Evolutionary conservation across 2,329 filamentous ascomycete species (phyloP).

Genomic region (Colletotrichum chrysophilum): DNA sequence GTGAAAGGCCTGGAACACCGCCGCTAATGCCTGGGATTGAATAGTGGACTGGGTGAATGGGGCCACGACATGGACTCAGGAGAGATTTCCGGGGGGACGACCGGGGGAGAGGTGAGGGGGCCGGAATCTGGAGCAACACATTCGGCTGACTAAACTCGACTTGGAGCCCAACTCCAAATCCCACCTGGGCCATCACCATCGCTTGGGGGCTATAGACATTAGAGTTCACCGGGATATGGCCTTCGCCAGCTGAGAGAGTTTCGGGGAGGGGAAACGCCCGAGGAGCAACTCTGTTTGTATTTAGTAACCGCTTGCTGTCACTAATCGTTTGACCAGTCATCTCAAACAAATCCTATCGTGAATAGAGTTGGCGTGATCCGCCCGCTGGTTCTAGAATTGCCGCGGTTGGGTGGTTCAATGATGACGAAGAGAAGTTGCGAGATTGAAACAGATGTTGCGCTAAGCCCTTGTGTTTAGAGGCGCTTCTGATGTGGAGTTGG

Average conservation of each 20-base stretch:
- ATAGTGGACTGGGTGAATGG: background rate
- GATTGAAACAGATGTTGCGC: background rate
- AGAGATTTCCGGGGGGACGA: background rate
- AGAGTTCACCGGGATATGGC: background rate
- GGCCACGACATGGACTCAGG: background rate
- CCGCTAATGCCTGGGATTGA: background rate
- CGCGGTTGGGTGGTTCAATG: background rate
- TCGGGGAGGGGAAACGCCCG: background rate
- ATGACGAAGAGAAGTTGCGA: background rate
- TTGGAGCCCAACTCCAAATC: background rate
- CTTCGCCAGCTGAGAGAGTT: background rate
- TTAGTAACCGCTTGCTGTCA: background rate
- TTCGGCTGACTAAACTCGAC: slow-evolving; percentile 6
- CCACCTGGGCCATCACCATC: background rate
- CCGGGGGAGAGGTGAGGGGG: background rate
- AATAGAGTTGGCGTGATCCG: background rate
- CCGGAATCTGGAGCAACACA: background rate
- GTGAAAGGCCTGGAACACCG: background rate
- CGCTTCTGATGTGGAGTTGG: background rate
- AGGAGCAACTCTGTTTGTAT: background rate
- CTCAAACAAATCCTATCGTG: background rate
- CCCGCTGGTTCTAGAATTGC: background rate
- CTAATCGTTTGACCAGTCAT: background rate
- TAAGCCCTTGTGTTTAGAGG: background rate
- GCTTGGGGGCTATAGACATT: background rate